phyloP scores from a whole-genome alignment of 129 eudicot genomes.

The Pseudognaphalium luteoalbum region DNA sequence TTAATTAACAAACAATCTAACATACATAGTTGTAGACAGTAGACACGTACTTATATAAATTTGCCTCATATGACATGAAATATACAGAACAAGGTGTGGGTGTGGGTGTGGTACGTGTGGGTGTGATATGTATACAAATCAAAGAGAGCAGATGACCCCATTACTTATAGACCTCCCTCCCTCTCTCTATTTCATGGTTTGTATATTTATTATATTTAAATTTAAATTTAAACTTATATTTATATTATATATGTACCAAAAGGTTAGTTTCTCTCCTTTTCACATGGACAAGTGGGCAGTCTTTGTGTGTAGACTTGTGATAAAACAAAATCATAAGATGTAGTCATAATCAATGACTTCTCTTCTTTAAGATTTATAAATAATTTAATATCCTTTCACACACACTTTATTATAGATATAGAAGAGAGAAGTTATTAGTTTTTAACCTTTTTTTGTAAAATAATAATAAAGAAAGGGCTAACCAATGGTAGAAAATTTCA shows the following conservation, averaged over 20 bases:
- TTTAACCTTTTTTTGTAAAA: background rate
- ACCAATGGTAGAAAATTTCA: background rate
- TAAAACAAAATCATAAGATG: background rate
- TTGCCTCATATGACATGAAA: too few species aligned
- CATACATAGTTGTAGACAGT: too few species aligned
- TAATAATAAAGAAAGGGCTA: background rate
- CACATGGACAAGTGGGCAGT: background rate
- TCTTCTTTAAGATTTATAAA: background rate
- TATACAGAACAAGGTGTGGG: background rate
- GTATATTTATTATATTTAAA: too few species aligned
- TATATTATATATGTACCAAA: background rate
- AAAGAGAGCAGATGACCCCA: background rate
- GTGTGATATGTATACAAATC: background rate
- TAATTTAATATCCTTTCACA: background rate
- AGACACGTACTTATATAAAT: background rate
- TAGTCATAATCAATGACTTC: background rate
- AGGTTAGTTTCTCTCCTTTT: background rate
- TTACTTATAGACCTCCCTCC: too few species aligned
- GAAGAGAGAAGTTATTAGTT: too few species aligned
- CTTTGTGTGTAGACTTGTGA: background rate
- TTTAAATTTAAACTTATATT: too few species aligned
- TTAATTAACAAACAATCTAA: too few species aligned
- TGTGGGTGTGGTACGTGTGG: background rate
- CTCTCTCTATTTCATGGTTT: too few species aligned
- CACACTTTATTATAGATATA: background rate